These are phyloP conservation scores for Podospora appendiculata DNA, from an alignment of 495 filamentous ascomycete genomes.

Conservation along the genomic window DNA sequence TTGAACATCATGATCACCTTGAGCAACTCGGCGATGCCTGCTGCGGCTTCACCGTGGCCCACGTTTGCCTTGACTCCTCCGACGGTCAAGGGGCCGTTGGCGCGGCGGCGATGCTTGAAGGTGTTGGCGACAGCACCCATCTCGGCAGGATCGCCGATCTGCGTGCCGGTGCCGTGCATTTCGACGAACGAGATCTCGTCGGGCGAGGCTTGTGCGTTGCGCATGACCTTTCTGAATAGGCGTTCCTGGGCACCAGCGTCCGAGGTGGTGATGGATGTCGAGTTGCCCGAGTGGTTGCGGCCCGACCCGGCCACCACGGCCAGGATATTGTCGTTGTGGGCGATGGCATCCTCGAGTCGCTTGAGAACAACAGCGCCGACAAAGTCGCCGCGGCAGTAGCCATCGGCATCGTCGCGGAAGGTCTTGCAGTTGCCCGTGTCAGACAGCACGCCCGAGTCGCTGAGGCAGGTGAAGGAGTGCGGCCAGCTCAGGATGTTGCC, in stretches of 20 bases:
- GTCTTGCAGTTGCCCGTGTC: conserved; percentile 19
- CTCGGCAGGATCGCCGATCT: conserved; percentile 60
- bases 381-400: conserved; percentile 35
- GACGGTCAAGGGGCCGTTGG: conserved; percentile 55
- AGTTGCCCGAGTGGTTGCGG: conserved; percentile 49
- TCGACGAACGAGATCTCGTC: conserved; percentile 62
- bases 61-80: conserved; percentile 73
- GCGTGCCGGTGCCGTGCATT: conserved; percentile 71
- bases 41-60: conserved; percentile 69
- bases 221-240: conserved; percentile 51
- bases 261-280: conserved; percentile 57
- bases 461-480: conserved; percentile 57
- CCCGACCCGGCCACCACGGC: conserved; percentile 43
- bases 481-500: conserved; percentile 59
- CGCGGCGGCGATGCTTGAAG: conserved; percentile 51
- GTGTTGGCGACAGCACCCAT: conserved; percentile 55
- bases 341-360: conserved; percentile 37
- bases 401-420: conserved; percentile 35
- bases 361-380: conserved; percentile 38
- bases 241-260: conserved; percentile 52
- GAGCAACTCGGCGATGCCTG: conserved; percentile 61
- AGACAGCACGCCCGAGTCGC: conserved; percentile 27
- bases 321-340: conserved; percentile 42
- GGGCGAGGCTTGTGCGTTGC: conserved; percentile 48
- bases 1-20: conserved; percentile 72